Base-by-base conservation (phyloP, 441 rosid species). In the Breynia disticha region DNA sequence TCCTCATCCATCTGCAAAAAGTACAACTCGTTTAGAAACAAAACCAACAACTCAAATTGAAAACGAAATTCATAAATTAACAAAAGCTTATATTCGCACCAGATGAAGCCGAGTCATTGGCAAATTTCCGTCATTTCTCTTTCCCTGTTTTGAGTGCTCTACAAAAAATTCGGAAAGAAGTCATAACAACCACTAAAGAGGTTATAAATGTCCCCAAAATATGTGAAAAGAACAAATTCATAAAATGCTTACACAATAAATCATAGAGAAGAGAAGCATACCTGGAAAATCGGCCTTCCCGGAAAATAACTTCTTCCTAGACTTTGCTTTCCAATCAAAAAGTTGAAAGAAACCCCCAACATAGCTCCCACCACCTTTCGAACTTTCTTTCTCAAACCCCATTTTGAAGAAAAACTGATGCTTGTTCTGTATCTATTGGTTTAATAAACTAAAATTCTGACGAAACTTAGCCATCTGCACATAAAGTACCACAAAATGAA, bases 261-360 rank as follows among this genome's bases (percentile, higher is more conserved):
- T 48, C 43, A 21, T 16, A 42, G 7, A 37, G 39, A 53, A 42
- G 43, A 46, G 38, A 56, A 20, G 47, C 16, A 16, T 85, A 79
- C 90, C 88, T 68, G 84, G 84, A 54, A 72, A 66, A 48, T 83
- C 88, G n/a, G 88, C 74, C 54, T 79, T 83, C 80, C 77, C 73
- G 1, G 96, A 79, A 74, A 93, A 88, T 46, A 93, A 72, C 78
- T 86, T 93, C 84, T 93, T 93, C 67, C 93, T 73, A 42, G 98
- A 93, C 77, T 86, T 93, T 21, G 90, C 97, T 50, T 70, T 84
- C 98, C 98, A 93, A 56, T 93, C 98, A 75, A 93, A 93, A 58
- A 93, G 72, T 73, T 86, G 90, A 63, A 86, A 78, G 72, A 86
- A 81, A 17, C 95, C 87, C 50, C 87, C 90, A 0, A 69, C 84